Evolutionary conservation across 2,329 filamentous ascomycete genomes (phyloP).

Genomic region (Aspergillus terreus): DNA sequence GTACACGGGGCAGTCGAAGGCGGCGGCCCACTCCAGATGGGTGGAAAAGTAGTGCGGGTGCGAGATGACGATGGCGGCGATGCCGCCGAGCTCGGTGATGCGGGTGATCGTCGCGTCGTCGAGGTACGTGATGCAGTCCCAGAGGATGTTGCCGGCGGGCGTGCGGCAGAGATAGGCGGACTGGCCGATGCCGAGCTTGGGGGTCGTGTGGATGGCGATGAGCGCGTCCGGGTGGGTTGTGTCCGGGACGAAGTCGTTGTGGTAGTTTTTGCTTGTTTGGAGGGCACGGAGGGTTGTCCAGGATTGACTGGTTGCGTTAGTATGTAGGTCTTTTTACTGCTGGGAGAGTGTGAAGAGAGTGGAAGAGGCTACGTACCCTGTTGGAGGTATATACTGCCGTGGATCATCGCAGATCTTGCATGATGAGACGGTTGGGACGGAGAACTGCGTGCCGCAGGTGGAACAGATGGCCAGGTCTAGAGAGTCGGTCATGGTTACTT

Average conservation of each 20-base stretch:
- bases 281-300: slow-evolving; percentile 27
- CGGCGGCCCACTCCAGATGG: slow-evolving; percentile 67
- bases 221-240: slow-evolving; percentile 12
- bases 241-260: slow-evolving; percentile 19
- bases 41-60: slow-evolving; percentile 83
- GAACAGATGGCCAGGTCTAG: slow-evolving; percentile 25
- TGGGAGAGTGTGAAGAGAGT: background rate
- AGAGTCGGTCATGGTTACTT: slow-evolving; percentile 9
- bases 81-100: slow-evolving; percentile 60
- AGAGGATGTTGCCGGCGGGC: slow-evolving; percentile 66
- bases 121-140: slow-evolving; percentile 72
- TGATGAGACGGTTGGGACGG: slow-evolving; percentile 12
- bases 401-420: slow-evolving; percentile 32
- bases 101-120: slow-evolving; percentile 58
- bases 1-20: slow-evolving; percentile 69
- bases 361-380: slow-evolving; percentile 18
- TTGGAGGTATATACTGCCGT: slow-evolving; percentile 25
- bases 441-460: slow-evolving; percentile 25
- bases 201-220: slow-evolving; percentile 32
- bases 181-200: slow-evolving; percentile 70
- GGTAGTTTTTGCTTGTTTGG: slow-evolving; percentile 16
- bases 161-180: slow-evolving; percentile 67
- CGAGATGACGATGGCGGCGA: slow-evolving; percentile 69
- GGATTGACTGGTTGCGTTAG: slow-evolving; percentile 15
- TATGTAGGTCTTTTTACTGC: background rate